phyloP scores from a whole-genome alignment of 805 yeast species.

The Metschnikowia noctiluminum region DNA sequence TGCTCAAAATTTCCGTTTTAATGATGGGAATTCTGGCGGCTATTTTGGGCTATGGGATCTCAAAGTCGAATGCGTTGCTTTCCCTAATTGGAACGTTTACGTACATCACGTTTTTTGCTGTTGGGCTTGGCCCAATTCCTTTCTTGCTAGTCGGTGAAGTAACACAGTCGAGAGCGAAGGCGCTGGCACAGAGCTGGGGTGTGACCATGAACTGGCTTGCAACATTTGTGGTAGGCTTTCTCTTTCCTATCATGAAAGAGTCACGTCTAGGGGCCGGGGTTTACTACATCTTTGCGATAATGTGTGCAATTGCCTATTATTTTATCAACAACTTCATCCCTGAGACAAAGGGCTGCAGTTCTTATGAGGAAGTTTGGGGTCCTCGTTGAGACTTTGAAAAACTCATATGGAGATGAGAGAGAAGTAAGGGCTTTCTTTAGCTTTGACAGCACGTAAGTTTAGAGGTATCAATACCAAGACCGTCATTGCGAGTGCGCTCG shows the following conservation, averaged over 20 bases:
- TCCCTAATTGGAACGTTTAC: conserved; percentile 63
- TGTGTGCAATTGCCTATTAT: conserved; percentile 48
- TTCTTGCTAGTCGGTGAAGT: conserved; percentile 84
- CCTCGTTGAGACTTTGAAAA: not conserved
- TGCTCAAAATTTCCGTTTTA: conserved; percentile 61
- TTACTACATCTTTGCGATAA: conserved; percentile 65
- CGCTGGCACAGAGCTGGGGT: conserved; percentile 90
- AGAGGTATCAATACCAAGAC: not conserved
- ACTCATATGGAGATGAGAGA: no score
- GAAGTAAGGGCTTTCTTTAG: no score
- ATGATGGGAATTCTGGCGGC: conserved; percentile 67
- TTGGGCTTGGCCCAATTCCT: conserved; percentile 95
- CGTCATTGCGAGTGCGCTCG: no score
- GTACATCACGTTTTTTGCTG: conserved; percentile 82
- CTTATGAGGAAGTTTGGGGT: conserved; percentile 69
- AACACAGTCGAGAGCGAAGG: conserved; percentile 76
- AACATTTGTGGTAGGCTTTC: conserved; percentile 74
- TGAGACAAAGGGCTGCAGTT: conserved; percentile 66
- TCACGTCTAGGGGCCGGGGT: conserved; percentile 69
- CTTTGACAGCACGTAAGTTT: not conserved
- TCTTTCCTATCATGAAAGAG: conserved; percentile 71
- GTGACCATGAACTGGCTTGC: conserved; percentile 89
- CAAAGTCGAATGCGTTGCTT: conserved; percentile 41
- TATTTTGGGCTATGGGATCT: conserved; percentile 64
- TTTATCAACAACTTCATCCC: conserved; percentile 56